Conservation (phyloP, 2,329 filamentous ascomycete genomes). For the Parastagonospora nodorum region DNA sequence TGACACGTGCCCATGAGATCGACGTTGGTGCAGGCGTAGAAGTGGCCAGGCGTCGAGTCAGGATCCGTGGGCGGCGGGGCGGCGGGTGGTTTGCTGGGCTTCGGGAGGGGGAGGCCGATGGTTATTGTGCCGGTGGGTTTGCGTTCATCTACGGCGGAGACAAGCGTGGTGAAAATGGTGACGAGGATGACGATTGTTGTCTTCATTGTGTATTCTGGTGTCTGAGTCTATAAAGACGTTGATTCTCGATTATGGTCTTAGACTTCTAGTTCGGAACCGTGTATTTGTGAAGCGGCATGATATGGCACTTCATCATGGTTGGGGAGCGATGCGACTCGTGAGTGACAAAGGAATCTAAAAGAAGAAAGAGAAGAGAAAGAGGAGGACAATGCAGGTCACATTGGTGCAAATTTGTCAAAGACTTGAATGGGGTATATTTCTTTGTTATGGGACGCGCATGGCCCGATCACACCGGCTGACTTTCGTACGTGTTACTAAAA, state of each 20-base stretch:
- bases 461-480: too few species aligned
- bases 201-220: not conserved
- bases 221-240: not conserved
- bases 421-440: too few species aligned
- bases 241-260: too few species aligned
- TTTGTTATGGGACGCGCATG: too few species aligned
- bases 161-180: not conserved
- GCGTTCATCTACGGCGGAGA: not conserved
- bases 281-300: too few species aligned
- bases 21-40: conserved; percentile 5
- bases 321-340: too few species aligned
- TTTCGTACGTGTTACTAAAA: not conserved
- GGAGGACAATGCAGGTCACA: too few species aligned
- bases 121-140: not conserved
- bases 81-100: not conserved
- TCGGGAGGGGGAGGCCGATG: not conserved
- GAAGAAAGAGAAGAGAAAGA: too few species aligned
- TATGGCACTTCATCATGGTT: too few species aligned
- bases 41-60: conserved; percentile 2
- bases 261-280: too few species aligned
- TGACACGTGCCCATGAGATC: conserved; percentile 4
- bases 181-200: not conserved
- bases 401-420: too few species aligned
- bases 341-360: too few species aligned
- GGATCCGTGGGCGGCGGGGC: not conserved